phyloP scores from a whole-genome alignment of 2,329 filamentous ascomycete species.

The Cadophora malorum region DNA sequence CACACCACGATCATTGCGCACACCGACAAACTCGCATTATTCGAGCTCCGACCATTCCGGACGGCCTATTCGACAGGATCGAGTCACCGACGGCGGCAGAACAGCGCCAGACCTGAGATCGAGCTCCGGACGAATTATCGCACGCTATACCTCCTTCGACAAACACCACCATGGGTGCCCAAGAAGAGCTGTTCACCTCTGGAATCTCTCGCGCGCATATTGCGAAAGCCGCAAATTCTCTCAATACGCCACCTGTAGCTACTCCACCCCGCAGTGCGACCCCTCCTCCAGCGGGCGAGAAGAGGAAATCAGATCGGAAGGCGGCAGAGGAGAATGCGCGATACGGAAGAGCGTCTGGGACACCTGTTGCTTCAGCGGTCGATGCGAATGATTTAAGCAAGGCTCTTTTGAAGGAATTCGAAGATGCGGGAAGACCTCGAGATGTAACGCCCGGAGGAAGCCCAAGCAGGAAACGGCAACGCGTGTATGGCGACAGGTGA shows the following conservation, averaged over 20 bases:
- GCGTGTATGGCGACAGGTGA: conserved; percentile 65
- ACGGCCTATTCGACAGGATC: not conserved
- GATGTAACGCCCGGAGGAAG: conserved; percentile 69
- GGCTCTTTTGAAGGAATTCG: conserved; percentile 63
- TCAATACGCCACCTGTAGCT: conserved; percentile 41
- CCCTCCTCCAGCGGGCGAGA: conserved; percentile 42
- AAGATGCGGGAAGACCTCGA: conserved; percentile 62
- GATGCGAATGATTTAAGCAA: conserved; percentile 65
- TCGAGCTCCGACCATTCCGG: not conserved
- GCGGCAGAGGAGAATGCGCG: conserved; percentile 35
- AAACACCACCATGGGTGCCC: conserved; percentile 39
- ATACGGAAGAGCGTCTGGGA: conserved; percentile 32
- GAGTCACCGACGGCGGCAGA: not conserved
- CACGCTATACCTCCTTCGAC: conserved; percentile 6
- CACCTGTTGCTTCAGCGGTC: conserved; percentile 36
- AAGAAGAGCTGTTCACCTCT: conserved; percentile 39
- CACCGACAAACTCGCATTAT: conserved; percentile 14
- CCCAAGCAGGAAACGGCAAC: conserved; percentile 72
- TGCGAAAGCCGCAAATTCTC: conserved; percentile 36
- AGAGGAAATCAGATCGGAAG: conserved; percentile 43
- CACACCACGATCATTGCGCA: conserved; percentile 19
- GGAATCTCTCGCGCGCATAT: conserved; percentile 37
- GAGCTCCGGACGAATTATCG: conserved; percentile 7
- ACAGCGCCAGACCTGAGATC: not conserved
- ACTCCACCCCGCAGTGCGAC: conserved; percentile 44